Evolutionary conservation across 495 filamentous ascomycete genomes (phyloP), one percentile per base, ranked within the genome.

Genomic region (Penicillium roqueforti): DNA sequence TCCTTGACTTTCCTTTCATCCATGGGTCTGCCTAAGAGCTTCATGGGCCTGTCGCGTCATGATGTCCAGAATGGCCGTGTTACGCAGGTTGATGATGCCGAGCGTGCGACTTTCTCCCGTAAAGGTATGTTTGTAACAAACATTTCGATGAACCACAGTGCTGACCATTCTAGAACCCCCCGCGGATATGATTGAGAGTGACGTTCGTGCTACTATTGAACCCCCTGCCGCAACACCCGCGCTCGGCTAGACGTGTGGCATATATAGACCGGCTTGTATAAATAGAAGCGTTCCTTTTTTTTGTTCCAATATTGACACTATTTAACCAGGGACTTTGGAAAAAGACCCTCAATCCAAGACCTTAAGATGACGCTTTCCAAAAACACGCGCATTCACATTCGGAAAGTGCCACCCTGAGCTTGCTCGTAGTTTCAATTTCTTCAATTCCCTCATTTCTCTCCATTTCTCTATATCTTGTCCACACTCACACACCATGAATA

Each of bases 1-100:
- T 84, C 81, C 29, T 80, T 96, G 26, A 57, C 70, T 10, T 96
- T 87, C 70, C 78, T 96, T 48, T 83, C 84, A 37, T 88, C 84
- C 8, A 96, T 96, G 91, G 91, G 91, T 46, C 78, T 96, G 52
- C 86, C 91, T 22, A 83, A 87, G 71, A 83, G 79, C 20, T 86
- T 92, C 74, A 74, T 91, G 42, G 72, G 71, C 6, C 76, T 87
- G 25, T 87, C 85, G 13, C 78, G 91, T 49, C 79, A 83, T 54
- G 86, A 95, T 49, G 87, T 96, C 34, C 87, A 93, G 74, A 80
- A 75, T 55, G 90, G 90, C 20, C 85, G 83, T 71, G 73, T 87
- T n/a, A 80, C 79, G 58, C 82, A 83, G 47, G 77, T 86, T 58
- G 84, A 86, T 56, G 84, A 83, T 63, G 77, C 83, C 42, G 82